Base-by-base conservation (phyloP, 192 early-diverging fungal species). In the Cladochytrium replicatum region DNA sequence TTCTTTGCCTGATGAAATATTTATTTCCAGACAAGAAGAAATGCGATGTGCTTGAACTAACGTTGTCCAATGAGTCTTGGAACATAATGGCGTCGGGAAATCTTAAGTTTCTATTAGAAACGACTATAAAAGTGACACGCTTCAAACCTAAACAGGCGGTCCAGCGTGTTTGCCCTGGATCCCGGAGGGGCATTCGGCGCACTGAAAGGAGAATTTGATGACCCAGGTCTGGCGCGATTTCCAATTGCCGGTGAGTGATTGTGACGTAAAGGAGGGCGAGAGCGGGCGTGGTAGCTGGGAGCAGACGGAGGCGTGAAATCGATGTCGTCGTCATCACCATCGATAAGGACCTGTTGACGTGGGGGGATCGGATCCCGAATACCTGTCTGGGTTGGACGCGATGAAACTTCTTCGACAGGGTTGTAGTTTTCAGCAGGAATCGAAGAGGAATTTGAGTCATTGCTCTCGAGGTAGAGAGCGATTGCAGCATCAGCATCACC, bases 31-130 rank as follows among this genome's bases (percentile, higher is more conserved):
- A 6, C 17, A 11, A 22, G 8, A 39, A 32, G 7, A 23, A 22
- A 41, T 48, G 6, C 1, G 23, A 27, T 4, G 24, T 17, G 32
- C 15, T 63, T 34, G 19, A 29, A 15, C 13, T 24, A 9, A 40
- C 54, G 37, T 54, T 64, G 29, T 88, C 81, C 61, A 89, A 82
- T 37, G 66, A 60, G 8, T 83, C 87, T 41, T 55, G 52, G 43
- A 75, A 80, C 80, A 97, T 95, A 50, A 97, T 84, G 31, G 88
- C 89, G 84, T 29, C 81, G 72, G 61, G 89, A 97, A 41, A 95
- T 60, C 42, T 89, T 80, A 1, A 85, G n/a, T n/a, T n/a, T n/a
- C n/a, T n/a, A n/a, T n/a, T n/a, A n/a, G n/a, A n/a, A n/a, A n/a
- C n/a, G n/a, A n/a, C n/a, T n/a, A n/a, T n/a, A n/a, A n/a, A n/a